Evolutionary conservation across 306 rosid genomes (phyloP), one percentile per base, ranked within the genome.

Genomic region (Pachyrhizus erosus): DNA sequence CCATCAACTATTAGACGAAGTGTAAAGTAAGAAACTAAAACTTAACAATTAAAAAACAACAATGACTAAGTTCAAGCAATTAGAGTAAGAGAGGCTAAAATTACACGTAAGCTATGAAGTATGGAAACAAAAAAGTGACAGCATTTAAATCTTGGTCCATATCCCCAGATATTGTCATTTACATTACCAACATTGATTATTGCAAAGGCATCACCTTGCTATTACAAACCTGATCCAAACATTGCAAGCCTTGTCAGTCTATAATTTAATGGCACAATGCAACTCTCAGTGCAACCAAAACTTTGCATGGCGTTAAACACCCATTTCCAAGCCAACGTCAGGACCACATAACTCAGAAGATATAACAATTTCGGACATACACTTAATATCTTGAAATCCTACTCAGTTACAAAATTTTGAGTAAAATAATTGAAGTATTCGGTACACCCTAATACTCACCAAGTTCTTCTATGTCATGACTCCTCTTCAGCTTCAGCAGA

Each of bases 401-500:
- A 69, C 1, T 23, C 13, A 17, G 79, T 55, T 72, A 73, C 76
- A 71, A 48, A 78, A 54, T 39, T 5, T 20, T 24, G 67, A 73
- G 46, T 31, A 42, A 54, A 18, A 34, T 18, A 68, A 29, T 27
- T 58, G 1, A 21, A 60, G 84, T 54, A 58, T 74, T 74, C 49
- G 54, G 70, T 42, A 66, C 65, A 66, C 37, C 69, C 33, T 43
- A 67, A 14, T 17, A 64, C 49, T 67, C 71, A 67, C 77, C 14
- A 76, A 20, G 48, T 46, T 73, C 80, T 51, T 27, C 18, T 17
- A 43, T 18, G 77, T 91, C 90, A 88, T 34, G 86, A 81, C 65
- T 85, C 92, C 1, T 90, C 92, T 82, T 91, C 89, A 29, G 96
- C 96, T 86, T 93, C 94, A 57, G 96, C 96, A 51, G 96, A 92